These are phyloP conservation scores for Leccinum imitatum DNA, from an alignment of 768 basidiomycete genomes.

Conservation along the genomic window DNA sequence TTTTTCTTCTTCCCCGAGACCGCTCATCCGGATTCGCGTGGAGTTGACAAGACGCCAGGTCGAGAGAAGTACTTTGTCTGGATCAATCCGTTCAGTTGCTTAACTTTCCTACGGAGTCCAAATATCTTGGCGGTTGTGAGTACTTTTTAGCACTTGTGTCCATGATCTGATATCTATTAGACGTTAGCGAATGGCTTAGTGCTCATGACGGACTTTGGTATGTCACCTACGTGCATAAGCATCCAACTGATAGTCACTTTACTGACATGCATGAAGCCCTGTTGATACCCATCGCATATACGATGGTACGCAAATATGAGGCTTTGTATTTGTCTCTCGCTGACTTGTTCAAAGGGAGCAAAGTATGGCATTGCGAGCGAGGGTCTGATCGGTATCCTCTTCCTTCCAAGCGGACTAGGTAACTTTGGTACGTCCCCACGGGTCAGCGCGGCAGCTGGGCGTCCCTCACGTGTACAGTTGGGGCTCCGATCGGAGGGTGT, in stretches of 20 bases:
- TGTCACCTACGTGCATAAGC: constrained; percentile 24
- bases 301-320: constrained; percentile 47
- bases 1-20: constrained; percentile 62
- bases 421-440: constrained; percentile 18
- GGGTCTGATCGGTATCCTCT: constrained; percentile 23
- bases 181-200: constrained; percentile 39
- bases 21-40: constrained; percentile 55
- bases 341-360: constrained; percentile 42
- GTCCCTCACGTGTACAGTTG: constrained; percentile 40
- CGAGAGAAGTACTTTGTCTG: constrained; percentile 36
- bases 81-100: constrained; percentile 58
- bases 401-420: constrained; percentile 30
- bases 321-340: neutral
- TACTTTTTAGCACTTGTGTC: constrained; percentile 24
- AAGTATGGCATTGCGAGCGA: constrained; percentile 27
- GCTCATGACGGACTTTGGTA: constrained; percentile 32
- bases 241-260: neutral
- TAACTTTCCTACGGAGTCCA: constrained; percentile 56
- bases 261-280: constrained; percentile 32
- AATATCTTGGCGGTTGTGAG: constrained; percentile 56
- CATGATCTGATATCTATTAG: constrained; percentile 26
- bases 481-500: constrained; percentile 57
- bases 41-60: constrained; percentile 46
- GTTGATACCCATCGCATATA: constrained; percentile 63
- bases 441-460: neutral